phyloP scores from a whole-genome alignment of 495 filamentous ascomycete species.

The Penicillium nucicola region DNA sequence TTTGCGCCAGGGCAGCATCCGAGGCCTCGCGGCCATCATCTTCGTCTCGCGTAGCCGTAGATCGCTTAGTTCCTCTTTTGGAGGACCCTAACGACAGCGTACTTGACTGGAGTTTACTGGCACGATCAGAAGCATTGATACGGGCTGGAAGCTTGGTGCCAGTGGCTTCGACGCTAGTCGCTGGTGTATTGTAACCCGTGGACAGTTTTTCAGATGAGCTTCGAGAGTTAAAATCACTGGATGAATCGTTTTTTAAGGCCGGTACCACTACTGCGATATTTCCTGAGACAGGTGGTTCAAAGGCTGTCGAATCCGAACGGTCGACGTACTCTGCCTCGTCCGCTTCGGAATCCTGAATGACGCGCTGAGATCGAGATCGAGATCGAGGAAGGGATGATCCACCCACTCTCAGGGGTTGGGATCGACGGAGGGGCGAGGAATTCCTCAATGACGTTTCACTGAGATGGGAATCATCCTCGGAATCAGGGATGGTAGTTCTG shows the following conservation, averaged over 20 bases:
- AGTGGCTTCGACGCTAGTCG: slow-evolving; percentile 58
- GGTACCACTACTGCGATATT: slow-evolving; percentile 43
- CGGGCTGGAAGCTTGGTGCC: not conserved
- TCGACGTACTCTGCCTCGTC: slow-evolving; percentile 14
- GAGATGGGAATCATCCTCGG: slow-evolving; percentile 18
- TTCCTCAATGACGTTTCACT: slow-evolving; percentile 16
- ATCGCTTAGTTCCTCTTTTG: slow-evolving; percentile 34
- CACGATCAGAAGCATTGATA: slow-evolving; percentile 24
- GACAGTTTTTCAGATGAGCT: slow-evolving; percentile 28
- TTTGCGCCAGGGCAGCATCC: slow-evolving; percentile 56
- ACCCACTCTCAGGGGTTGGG: slow-evolving; percentile 22
- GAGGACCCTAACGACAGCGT: slow-evolving; percentile 28
- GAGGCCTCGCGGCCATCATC: slow-evolving; percentile 38
- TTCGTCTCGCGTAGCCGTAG: slow-evolving; percentile 10
- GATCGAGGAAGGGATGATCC: slow-evolving; percentile 19
- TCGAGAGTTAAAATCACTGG: slow-evolving; percentile 19
- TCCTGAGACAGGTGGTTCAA: not conserved
- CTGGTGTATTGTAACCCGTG: slow-evolving; percentile 69
- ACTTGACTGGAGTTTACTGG: slow-evolving; percentile 39
- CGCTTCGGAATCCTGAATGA: slow-evolving; percentile 25
- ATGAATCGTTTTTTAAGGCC: slow-evolving; percentile 17
- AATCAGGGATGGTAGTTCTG: slow-evolving; percentile 18
- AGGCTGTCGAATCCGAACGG: not conserved
- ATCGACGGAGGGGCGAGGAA: slow-evolving; percentile 17
- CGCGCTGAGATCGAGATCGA: slow-evolving; percentile 8